phyloP scores from a whole-genome alignment of 1,284 basidiomycete genomes.

The Marasmius oreades region DNA sequence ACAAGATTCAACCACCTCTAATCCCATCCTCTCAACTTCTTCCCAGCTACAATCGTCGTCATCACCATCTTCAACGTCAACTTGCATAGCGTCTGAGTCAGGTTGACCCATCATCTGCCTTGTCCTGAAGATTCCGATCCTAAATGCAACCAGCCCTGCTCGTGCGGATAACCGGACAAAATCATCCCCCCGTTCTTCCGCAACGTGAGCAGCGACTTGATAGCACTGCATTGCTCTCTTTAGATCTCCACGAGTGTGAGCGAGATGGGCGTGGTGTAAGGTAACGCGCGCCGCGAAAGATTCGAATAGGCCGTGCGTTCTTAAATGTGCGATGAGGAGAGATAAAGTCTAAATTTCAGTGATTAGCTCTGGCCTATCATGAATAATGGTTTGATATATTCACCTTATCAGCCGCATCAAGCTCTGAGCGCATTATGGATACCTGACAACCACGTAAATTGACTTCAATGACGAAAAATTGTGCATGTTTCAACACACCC shows the following conservation, averaged over 20 bases:
- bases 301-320: slow-evolving; percentile 51
- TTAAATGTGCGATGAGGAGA: slow-evolving; percentile 56
- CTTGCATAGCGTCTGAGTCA: slow-evolving; percentile 13
- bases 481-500: no score
- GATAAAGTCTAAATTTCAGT: slow-evolving; percentile 41
- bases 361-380: neutral
- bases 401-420: slow-evolving; percentile 51
- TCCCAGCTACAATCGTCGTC: slow-evolving; percentile 24
- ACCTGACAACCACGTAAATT: slow-evolving; percentile 49
- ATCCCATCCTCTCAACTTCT: slow-evolving; percentile 29
- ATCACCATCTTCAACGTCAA: slow-evolving; percentile 17
- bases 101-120: slow-evolving; percentile 8
- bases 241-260: slow-evolving; percentile 51
- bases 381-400: slow-evolving; percentile 9
- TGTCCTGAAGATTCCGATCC: slow-evolving; percentile 41
- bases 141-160: slow-evolving; percentile 55
- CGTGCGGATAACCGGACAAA: slow-evolving; percentile 56
- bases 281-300: slow-evolving; percentile 59
- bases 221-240: slow-evolving; percentile 59
- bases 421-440: slow-evolving; percentile 62
- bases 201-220: slow-evolving; percentile 49
- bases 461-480: no score
- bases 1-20: slow-evolving; percentile 39
- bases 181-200: slow-evolving; percentile 35
- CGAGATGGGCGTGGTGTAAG: slow-evolving; percentile 66